Evolutionary conservation across 2,329 filamentous ascomycete genomes (phyloP), one percentile per base, ranked within the genome.

Genomic region (Eutypa lata): DNA sequence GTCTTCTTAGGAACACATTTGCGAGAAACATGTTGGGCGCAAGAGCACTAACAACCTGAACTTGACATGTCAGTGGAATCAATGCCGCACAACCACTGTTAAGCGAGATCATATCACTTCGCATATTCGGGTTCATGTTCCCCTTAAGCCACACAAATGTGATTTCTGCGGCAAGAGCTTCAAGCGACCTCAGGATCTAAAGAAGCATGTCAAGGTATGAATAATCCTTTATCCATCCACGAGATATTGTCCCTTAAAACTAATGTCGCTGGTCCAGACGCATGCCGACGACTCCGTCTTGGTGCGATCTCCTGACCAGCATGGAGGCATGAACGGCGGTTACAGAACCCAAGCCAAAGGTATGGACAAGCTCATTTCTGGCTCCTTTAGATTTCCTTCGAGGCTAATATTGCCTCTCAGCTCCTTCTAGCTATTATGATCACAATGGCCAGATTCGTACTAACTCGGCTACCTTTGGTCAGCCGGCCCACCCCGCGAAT

Each of bases 11-110:
- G 93, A 97, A 66, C 94, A 99, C 73, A 92, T 99, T 62, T 97
- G 94, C 74, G 94, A 97, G 72, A 90, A 91, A 68, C 94, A 99
- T 79, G 92, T 99, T 70, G 94, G 94, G 60, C 91, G 94, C 74
- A 99, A 99, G 80, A 96, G 90, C 77, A 99, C 94, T 68, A 97
- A 97, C 79, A 99, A 99, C 75, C 80, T 99, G 67, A 97, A 94
- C 73, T 75, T 99, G 70, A 97, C 91, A 51, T 99, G 94, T 76
- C 90, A 95, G 71, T 99, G 94, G 94, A 94, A 92, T 64, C 89
- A 88, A 59, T 99, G 94, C 77, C 87, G 91, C 58, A 97, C 93
- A 21, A 97, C 92, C 47, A 97, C 93, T 2, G 93, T 97, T 71
- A 97, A 99, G 82, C 91, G 94, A 66, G 94, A 97, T 67, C 94